Base-by-base conservation (phyloP, 106 monocot genomes). In the Dioscorea zingiberensis region DNA sequence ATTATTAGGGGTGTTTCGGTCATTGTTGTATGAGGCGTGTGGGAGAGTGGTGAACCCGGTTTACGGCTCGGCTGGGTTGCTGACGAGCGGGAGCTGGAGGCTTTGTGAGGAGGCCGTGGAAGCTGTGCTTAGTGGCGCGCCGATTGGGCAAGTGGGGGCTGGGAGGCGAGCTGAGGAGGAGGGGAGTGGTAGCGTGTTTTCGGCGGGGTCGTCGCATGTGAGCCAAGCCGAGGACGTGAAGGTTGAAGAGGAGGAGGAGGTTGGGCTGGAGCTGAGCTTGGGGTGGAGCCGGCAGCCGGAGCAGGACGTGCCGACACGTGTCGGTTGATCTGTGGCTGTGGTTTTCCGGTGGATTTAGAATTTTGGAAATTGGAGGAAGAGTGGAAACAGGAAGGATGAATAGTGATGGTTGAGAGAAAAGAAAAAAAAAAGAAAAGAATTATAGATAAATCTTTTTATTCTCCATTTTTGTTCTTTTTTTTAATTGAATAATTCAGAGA, bases 1-100 rank as follows among this genome's bases (percentile, higher is more conserved):
- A n/a, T n/a, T n/a, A n/a, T n/a, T n/a, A n/a, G 64, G 46, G 46
- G 47, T 64, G 47, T 64, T 64, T 23, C 64, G 64, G 25, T 64
- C 64, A 23, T 24, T 64, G 64, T 22, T 64, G 44, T 64, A 64
- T 14, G 64, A 64, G 47, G 64, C 64, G 21, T 64, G 64, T 24
- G 64, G 64, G 24, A 64, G 64, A 24, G 21, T 64, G 12, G 64
- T 64, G 47, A 64, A 64, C 46, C 64, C 64, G 46, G 24, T 64
- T 11, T 47, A 64, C 23, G 64, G 64, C 3, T 64, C 64, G 45
- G 64, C 47, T 8, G 64, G 64, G 47, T 48, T 64, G 24, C 46
- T 64, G 18, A 47, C 46, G 64, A 12, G 18, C 13, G 46, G 64
- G 7, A 64, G 22, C 46, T 64, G 64, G 64, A 46, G 47, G 22